Evolutionary conservation across 306 rosid species (phyloP).

Genomic region (Sindora glabra): DNA sequence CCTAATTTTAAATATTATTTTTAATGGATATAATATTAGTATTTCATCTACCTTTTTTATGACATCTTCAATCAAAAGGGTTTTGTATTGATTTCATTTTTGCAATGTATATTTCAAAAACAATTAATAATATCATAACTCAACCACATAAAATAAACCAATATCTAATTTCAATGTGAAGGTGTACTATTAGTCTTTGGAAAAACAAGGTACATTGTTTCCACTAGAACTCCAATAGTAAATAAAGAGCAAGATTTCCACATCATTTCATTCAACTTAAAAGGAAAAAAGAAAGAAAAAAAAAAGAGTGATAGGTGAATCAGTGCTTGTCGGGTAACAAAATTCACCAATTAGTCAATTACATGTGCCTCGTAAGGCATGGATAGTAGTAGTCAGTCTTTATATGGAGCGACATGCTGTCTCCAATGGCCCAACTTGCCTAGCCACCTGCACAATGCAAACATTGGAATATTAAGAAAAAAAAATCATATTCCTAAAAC

Average conservation of each 20-base stretch:
- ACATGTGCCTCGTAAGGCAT: too few species aligned
- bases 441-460: conserved; percentile 69
- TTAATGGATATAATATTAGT: too few species aligned
- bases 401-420: conserved; percentile 49
- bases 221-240: not conserved
- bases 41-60: too few species aligned
- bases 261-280: not conserved
- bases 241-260: not conserved
- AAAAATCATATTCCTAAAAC: too few species aligned
- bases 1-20: too few species aligned
- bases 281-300: conserved; percentile 21
- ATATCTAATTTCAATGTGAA: too few species aligned
- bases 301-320: conserved; percentile 18
- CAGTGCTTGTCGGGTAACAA: conserved; percentile 7
- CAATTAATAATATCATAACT: too few species aligned
- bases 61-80: too few species aligned
- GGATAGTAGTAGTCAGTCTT: conserved; percentile 5
- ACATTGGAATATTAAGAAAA: not conserved
- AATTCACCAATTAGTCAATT: conserved; percentile 12
- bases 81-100: too few species aligned
- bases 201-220: not conserved
- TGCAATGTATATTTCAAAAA: too few species aligned
- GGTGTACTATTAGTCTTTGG: too few species aligned
- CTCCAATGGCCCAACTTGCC: conserved; percentile 41
- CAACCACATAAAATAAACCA: too few species aligned